phyloP scores from a whole-genome alignment of 148 eudicot genomes.

The Silene latifolia region DNA sequence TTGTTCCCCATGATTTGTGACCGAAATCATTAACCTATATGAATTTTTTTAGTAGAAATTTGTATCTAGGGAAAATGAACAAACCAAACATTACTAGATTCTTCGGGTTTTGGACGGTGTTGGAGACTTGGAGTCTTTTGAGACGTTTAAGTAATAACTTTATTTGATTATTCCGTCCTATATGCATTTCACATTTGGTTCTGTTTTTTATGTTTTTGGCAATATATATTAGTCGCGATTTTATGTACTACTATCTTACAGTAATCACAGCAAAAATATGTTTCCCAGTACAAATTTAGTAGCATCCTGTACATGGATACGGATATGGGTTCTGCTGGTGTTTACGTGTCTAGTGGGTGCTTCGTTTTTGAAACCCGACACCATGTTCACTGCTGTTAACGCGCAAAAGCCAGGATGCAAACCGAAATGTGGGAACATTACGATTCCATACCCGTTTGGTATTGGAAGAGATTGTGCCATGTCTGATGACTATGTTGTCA shows the following conservation, averaged over 20 bases:
- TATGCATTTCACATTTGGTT: slow-evolving; percentile 2
- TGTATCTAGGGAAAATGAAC: background rate
- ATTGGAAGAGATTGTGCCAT: slow-evolving; percentile 15
- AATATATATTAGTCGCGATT: background rate
- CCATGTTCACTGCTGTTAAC: slow-evolving; percentile 13
- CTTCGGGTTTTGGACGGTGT: background rate
- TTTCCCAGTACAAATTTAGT: background rate
- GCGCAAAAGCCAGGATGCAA: slow-evolving; percentile 9
- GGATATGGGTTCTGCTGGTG: slow-evolving; percentile 9
- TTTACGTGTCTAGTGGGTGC: slow-evolving; percentile 2
- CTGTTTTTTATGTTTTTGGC: background rate
- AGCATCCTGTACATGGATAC: background rate
- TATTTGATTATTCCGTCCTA: background rate
- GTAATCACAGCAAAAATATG: background rate
- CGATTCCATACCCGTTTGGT: slow-evolving; percentile 18
- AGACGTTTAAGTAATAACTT: background rate
- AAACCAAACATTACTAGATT: slow-evolving; percentile 1
- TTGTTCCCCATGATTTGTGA: background rate
- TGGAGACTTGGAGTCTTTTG: background rate
- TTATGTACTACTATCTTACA: background rate
- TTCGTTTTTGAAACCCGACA: slow-evolving; percentile 4
- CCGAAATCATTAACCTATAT: background rate
- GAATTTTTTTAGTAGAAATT: background rate
- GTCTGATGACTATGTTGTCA: slow-evolving; percentile 15
- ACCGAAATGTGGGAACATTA: slow-evolving; percentile 12